These are phyloP conservation scores for Cubamyces sp. DNA, from an alignment of 768 basidiomycete genomes.

Conservation along the genomic window DNA sequence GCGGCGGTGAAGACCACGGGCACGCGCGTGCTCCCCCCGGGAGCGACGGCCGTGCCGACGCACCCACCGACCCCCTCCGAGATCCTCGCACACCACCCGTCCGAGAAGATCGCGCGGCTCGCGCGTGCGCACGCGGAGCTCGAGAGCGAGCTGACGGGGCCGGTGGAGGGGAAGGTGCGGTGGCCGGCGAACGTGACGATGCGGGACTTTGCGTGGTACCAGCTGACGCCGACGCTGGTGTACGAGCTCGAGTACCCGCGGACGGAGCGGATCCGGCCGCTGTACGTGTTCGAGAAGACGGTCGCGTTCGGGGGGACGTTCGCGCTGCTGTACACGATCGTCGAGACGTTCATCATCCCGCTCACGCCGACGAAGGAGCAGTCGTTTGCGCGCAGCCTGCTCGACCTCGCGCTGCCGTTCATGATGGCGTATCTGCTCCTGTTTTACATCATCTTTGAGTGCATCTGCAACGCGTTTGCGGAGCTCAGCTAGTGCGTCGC, in stretches of 20 bases:
- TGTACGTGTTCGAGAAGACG: constrained; percentile 72
- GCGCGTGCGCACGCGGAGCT: constrained; percentile 81
- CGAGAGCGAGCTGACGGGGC: constrained; percentile 72
- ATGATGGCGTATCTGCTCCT: constrained; percentile 90
- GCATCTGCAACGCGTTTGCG: constrained; percentile 95
- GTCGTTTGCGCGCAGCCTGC: constrained; percentile 72
- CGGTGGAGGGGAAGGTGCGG: constrained; percentile 64
- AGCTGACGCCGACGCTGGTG: constrained; percentile 88
- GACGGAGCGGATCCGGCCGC: constrained; percentile 78
- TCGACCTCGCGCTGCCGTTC: constrained; percentile 91
- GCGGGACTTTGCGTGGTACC: constrained; percentile 82
- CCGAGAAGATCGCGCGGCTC: constrained; percentile 61
- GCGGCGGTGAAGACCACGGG: constrained; percentile 25
- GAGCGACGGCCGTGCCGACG: constrained; percentile 22
- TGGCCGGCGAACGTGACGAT: constrained; percentile 89
- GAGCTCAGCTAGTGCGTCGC: constrained; percentile 80
- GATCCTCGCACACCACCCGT: constrained; percentile 69
- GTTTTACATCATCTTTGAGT: constrained; percentile 91
- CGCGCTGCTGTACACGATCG: constrained; percentile 88
- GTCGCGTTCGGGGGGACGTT: constrained; percentile 96
- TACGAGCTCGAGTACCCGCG: constrained; percentile 97
- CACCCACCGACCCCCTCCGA: constrained; percentile 31
- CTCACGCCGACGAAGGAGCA: constrained; percentile 69
- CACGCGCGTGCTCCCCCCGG: constrained; percentile 26
- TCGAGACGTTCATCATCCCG: constrained; percentile 93